These are phyloP conservation scores for Sphagnum tenellum DNA, from an alignment of 225 moss, liverwort and hornwort species.

Conservation along the genomic window DNA sequence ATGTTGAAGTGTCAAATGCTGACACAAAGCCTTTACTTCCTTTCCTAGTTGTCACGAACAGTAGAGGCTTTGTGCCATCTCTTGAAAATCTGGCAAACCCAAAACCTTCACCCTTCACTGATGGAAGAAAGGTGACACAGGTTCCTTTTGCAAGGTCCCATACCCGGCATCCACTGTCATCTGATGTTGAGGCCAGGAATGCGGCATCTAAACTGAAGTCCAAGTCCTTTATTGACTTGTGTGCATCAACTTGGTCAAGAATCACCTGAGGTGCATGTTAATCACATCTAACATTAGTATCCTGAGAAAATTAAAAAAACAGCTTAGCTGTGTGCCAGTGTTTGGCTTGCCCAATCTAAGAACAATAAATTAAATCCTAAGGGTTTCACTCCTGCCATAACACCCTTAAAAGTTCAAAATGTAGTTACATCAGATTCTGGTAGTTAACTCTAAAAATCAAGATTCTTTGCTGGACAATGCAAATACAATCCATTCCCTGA, in stretches of 20 bases:
- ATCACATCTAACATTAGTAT: too few relatives aligned
- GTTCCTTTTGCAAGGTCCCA: conserved; percentile 62
- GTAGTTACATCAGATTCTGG: too few relatives aligned
- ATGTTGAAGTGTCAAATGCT: conserved; percentile 47
- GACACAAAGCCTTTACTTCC: conserved; percentile 55
- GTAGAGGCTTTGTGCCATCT: conserved; percentile 45
- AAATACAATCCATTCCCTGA: too few relatives aligned
- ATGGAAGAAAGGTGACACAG: conserved; percentile 34
- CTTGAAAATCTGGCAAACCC: conserved; percentile 84
- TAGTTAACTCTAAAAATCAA: too few relatives aligned
- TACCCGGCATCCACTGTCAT: conserved; percentile 61
- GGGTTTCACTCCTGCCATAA: too few relatives aligned
- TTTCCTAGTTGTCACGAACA: conserved; percentile 56
- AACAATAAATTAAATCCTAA: too few relatives aligned
- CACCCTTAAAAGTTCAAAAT: too few relatives aligned
- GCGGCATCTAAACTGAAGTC: conserved; percentile 83
- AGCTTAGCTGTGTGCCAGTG: too few relatives aligned
- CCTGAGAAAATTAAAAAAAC: too few relatives aligned
- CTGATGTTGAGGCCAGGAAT: conserved; percentile 64
- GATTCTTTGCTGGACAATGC: too few relatives aligned
- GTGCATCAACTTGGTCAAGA: conserved; percentile 55
- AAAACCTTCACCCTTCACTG: conserved; percentile 47
- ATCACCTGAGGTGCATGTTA: conserved; percentile 18
- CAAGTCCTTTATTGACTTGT: conserved; percentile 68
- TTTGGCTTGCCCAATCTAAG: too few relatives aligned